phyloP scores from a whole-genome alignment of 2,329 filamentous ascomycete genomes.

The Nemania sp. region DNA sequence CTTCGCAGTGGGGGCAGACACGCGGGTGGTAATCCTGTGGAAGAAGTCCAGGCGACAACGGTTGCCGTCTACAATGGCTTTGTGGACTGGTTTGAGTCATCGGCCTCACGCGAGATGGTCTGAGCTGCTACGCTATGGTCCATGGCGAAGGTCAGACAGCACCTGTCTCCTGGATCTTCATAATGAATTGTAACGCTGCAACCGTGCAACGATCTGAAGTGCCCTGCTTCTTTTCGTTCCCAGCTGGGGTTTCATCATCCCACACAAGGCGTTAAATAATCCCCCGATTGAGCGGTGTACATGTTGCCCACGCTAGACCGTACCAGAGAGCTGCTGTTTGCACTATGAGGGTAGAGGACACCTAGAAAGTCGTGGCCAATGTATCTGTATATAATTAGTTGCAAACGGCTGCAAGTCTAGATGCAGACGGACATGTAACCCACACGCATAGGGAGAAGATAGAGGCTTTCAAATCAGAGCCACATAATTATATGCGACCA shows the following conservation, averaged over 20 bases:
- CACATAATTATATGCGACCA: no score
- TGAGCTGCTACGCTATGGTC: neutral
- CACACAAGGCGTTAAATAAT: conserved; percentile 27
- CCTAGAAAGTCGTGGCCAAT: conserved; percentile 18
- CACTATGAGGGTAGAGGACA: conserved; percentile 31
- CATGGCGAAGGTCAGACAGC: neutral
- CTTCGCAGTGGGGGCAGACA: neutral
- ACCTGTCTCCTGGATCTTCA: neutral
- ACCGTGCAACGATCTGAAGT: neutral
- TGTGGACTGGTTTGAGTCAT: conserved; percentile 25
- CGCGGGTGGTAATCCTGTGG: neutral
- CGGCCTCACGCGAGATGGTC: conserved; percentile 14
- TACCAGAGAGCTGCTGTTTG: conserved; percentile 36
- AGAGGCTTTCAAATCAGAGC: no score
- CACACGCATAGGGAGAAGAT: no score
- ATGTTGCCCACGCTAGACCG: conserved; percentile 13
- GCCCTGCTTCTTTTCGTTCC: neutral
- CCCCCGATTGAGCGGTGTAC: conserved; percentile 31
- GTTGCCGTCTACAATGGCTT: conserved; percentile 29
- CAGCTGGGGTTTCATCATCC: conserved; percentile 2
- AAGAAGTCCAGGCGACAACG: neutral
- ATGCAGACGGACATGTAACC: no score
- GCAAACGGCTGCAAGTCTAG: conserved; percentile 12
- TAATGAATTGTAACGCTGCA: conserved; percentile 2
- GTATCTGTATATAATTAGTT: conserved; percentile 11